Evolutionary conservation across 1,284 basidiomycete genomes (phyloP), one percentile per base, ranked within the genome.

Genomic region (Agroathelia rolfsii): DNA sequence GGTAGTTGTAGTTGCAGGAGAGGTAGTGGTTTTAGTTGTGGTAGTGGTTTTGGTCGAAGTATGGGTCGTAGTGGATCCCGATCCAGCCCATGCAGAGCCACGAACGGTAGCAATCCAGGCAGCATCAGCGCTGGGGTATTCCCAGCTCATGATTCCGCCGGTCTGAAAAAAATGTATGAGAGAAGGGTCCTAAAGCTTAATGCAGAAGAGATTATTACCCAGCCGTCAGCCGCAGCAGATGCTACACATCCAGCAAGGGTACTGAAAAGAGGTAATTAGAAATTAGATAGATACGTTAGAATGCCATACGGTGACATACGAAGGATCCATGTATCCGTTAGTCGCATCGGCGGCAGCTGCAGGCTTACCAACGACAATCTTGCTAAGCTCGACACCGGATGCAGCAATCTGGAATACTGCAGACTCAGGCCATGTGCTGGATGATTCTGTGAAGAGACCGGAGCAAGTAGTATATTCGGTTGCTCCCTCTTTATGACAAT

Each of bases 281-380:
- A n/a, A n/a, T n/a, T n/a, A n/a, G n/a, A n/a, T n/a, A n/a, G n/a
- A n/a, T n/a, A n/a, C n/a, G n/a, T n/a, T n/a, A n/a, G n/a, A n/a
- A n/a, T n/a, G n/a, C n/a, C n/a, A n/a, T n/a, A n/a, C n/a, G n/a
- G n/a, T n/a, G n/a, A n/a, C n/a, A n/a, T n/a, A n/a, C n/a, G n/a
- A n/a, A n/a, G 69, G 53, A 18, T 39, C 49, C 34, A 72, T 65
- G 49, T 53, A 69, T 2, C 69, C 69, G 20, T 43, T 55, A 6
- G 59, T 64, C 38, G 68, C 66, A 23, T 52, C 48, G 2, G 49
- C 38, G 14, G 41, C 41, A 9, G 40, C 47, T 1, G 59, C 69
- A 3, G 69, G 69, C 49, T 72, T 72, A 10, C 69, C 69, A 34
- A 72, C 66, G 34, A 72, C 66, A 24, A 67, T 46, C 51, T 68